Evolutionary conservation across 306 rosid genomes (phyloP), one percentile per base, ranked within the genome.

Genomic region (Vigna hirtella): DNA sequence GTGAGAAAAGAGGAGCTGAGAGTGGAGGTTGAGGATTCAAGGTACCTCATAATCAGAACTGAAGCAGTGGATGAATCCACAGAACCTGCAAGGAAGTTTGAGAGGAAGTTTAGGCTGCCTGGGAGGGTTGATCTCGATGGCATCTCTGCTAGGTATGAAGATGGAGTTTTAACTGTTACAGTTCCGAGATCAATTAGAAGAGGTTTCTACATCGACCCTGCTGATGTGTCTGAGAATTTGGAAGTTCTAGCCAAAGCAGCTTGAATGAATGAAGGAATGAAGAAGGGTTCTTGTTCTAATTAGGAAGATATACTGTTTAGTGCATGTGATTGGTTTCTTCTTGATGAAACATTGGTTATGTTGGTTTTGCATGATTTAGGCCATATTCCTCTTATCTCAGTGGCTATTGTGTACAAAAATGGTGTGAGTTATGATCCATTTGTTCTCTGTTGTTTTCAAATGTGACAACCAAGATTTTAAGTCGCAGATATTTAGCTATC

Each of bases 11-110:
- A 91, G 84, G 97, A 89, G 30, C 81, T 89, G 3, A 93, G 79
- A 70, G 92, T 93, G 49, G 93, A 91, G 84, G 88, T 91, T 73
- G 97, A 88, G 85, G 93, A 89, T 62, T 93, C 97, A 22, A 85
- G 73, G 50, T 93, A 88, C 82, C 89, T 91, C 8, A 85, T 88
- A 15, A 93, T 93, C 62, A 82, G 91, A 78, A 89, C 95, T 4
- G 83, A 85, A 79, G 89, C 85, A 32, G 80, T 69, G 16, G 86
- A 89, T 70, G 93, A 78, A 32, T 77, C 85, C 16, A 49, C 82
- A 16, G 87, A 79, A 72, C 73, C 86, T 12, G 82, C 78, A 3
- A 86, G 90, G 85, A 83, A 51, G 76, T 93, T 93, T 72, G 66
- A 20, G 86, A 89, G 90, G 89, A 93, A 89, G 85, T 93, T 93